These are phyloP conservation scores for Picochlorum sp. DNA, from an alignment of 139 green algal species.

Conservation along the genomic window DNA sequence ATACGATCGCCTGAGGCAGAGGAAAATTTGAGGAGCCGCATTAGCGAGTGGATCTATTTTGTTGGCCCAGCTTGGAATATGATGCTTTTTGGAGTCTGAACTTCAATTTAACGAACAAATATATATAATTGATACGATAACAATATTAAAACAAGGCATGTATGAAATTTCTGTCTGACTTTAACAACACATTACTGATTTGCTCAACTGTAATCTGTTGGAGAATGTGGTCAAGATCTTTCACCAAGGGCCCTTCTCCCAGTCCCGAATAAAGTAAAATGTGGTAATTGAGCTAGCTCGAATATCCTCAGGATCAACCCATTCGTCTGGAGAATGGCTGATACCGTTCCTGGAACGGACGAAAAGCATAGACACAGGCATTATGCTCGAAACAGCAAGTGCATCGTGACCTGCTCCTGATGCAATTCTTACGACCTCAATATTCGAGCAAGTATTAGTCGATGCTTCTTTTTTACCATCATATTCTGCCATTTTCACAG, in stretches of 20 bases:
- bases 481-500: neutral
- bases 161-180: no score
- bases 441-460: neutral
- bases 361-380: conserved; percentile 83
- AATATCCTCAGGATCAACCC: conserved; percentile 57
- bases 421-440: conserved; percentile 46
- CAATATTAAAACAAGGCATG: no score
- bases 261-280: conserved; percentile 14
- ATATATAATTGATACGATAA: no score
- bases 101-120: neutral
- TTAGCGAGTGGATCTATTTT: conserved; percentile 7
- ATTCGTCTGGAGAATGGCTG: conserved; percentile 73
- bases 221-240: neutral
- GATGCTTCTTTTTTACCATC: neutral
- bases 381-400: conserved; percentile 67
- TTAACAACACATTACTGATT: no score
- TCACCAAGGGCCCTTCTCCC: neutral
- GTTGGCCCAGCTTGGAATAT: conserved; percentile 9
- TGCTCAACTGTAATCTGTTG: no score
- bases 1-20: neutral
- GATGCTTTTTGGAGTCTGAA: conserved; percentile 1
- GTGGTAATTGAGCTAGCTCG: conserved; percentile 37
- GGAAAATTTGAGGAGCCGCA: neutral
- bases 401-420: conserved; percentile 87
- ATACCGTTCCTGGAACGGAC: conserved; percentile 67